phyloP scores from a whole-genome alignment of 2,329 filamentous ascomycete genomes.

The Ophiostoma quercus region DNA sequence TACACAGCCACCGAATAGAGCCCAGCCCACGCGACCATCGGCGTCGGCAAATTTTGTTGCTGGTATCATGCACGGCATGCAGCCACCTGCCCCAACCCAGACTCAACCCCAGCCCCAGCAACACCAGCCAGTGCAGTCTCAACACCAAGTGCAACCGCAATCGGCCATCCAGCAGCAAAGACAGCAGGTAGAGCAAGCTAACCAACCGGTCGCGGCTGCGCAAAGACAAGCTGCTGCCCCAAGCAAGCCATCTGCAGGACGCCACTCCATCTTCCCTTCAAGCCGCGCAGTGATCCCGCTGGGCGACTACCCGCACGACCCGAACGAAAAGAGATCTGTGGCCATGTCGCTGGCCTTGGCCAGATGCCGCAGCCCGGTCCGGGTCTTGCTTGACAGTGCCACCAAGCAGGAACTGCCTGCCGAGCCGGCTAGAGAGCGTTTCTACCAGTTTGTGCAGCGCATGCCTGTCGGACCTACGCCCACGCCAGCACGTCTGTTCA shows the following conservation, averaged over 20 bases:
- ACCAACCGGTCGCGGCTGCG: background rate
- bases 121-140: background rate
- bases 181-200: background rate
- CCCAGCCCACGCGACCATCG: background rate
- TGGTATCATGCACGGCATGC: background rate
- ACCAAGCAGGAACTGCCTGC: background rate
- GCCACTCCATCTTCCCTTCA: slow-evolving; percentile 28
- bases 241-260: background rate
- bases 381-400: slow-evolving; percentile 33
- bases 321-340: slow-evolving; percentile 41
- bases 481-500: slow-evolving; percentile 34
- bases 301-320: slow-evolving; percentile 40
- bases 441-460: slow-evolving; percentile 55
- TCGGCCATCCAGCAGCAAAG: background rate
- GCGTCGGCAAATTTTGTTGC: background rate
- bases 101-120: background rate
- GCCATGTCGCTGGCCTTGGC: slow-evolving; percentile 44
- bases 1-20: too few relatives aligned
- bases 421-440: slow-evolving; percentile 32
- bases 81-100: background rate
- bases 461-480: slow-evolving; percentile 46
- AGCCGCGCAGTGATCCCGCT: slow-evolving; percentile 28
- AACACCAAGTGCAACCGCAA: background rate
- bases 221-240: slow-evolving; percentile 3
- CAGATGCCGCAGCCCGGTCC: slow-evolving; percentile 45